Percentiles rank a stretch among this genome's conserved stretches.
These are phyloP conservation scores for Dryas integrifolia DNA, from an alignment of 331 rosid genomes.

Conservation along the genomic window DNA sequence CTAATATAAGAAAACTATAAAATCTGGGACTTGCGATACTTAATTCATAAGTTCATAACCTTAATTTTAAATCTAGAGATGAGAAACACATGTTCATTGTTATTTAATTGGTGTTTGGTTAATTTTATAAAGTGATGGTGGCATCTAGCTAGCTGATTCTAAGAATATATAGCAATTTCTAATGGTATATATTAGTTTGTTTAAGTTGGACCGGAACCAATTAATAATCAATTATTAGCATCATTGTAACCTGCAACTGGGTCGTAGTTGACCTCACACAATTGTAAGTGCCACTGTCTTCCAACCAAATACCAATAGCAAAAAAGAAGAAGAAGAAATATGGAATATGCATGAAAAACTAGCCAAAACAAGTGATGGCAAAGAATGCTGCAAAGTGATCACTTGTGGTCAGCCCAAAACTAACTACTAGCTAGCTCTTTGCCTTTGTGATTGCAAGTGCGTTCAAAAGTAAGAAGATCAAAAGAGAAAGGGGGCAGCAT, in stretches of 20 bases:
- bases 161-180: not conserved
- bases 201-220: constrained; percentile 15
- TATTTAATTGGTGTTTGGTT: not conserved
- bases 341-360: not conserved
- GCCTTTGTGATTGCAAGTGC: constrained; percentile 19
- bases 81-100: not conserved
- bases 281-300: not conserved
- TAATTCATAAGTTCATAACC: too few species aligned
- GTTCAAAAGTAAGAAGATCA: constrained; percentile 26
- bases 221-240: not conserved
- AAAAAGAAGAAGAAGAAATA: not conserved
- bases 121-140: not conserved
- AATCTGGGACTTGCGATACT: not conserved
- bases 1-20: too few species aligned
- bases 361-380: not conserved
- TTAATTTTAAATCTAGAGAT: constrained; percentile 5
- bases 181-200: not conserved
- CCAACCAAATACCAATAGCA: not conserved
- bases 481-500: constrained; percentile 32
- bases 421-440: not conserved
- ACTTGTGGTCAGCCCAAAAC: not conserved
- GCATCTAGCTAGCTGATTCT: not conserved
- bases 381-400: not conserved
- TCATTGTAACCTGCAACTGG: constrained; percentile 6
- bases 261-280: constrained; percentile 8